These are phyloP conservation scores for Volvox africanus DNA, from an alignment of 139 green algal species.

Conservation along the genomic window DNA sequence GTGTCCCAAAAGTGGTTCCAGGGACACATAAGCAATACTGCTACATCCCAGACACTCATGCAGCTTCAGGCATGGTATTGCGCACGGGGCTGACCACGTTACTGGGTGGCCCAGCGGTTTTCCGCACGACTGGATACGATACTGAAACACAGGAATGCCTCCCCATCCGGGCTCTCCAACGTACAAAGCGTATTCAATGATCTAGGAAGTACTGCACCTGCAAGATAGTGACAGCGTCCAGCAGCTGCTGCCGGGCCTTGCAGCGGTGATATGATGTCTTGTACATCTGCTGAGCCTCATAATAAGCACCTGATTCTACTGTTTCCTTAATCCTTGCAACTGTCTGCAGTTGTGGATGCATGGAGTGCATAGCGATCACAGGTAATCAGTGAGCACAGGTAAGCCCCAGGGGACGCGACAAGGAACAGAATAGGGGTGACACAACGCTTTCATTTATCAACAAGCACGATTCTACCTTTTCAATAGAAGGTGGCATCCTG, in stretches of 20 bases:
- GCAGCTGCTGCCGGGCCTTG: slow-evolving; percentile 56
- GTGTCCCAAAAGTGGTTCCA: no score
- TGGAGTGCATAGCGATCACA: neutral
- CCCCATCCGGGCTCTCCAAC: no score
- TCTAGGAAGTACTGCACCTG: neutral
- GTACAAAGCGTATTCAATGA: no score
- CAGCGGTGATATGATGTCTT: slow-evolving; percentile 78
- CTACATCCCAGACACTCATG: no score
- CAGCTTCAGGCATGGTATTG: no score
- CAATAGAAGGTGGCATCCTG: neutral
- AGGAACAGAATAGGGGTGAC: neutral
- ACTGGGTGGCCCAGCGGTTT: no score
- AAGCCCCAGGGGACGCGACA: neutral
- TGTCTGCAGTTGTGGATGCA: neutral
- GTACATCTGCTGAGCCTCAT: slow-evolving; percentile 88
- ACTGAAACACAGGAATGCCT: no score
- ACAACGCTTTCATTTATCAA: no score
- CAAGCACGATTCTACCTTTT: neutral
- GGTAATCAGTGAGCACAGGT: neutral
- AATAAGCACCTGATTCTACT: slow-evolving; percentile 64
- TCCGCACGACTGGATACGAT: no score
- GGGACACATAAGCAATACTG: no score
- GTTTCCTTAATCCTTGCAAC: slow-evolving; percentile 35
- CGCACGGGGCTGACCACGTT: no score
- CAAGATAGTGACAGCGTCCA: slow-evolving; percentile 67